These are phyloP conservation scores for Chrysoporthe puriensis DNA, from an alignment of 2,329 filamentous ascomycete species.

Conservation along the genomic window DNA sequence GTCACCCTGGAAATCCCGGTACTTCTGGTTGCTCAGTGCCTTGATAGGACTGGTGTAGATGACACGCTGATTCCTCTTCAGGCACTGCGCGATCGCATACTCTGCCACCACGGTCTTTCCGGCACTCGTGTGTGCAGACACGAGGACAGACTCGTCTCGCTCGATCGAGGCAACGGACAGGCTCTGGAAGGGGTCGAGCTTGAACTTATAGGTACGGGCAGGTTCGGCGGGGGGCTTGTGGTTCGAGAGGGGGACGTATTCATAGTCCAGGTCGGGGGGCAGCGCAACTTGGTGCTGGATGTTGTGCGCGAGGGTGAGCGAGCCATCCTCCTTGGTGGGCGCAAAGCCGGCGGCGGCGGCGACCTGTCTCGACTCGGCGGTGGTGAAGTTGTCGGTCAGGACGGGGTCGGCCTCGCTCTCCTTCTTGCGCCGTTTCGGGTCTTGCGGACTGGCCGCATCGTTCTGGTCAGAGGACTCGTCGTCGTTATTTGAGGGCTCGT, in stretches of 20 bases:
- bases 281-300: slow-evolving; percentile 97
- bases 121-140: slow-evolving; percentile 95
- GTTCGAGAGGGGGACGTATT: slow-evolving; percentile 91
- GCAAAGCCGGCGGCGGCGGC: slow-evolving; percentile 74
- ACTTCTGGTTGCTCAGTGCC: slow-evolving; percentile 97
- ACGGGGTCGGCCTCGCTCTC: slow-evolving; percentile 74
- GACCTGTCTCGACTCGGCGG: slow-evolving; percentile 89
- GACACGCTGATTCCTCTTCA: slow-evolving; percentile 96
- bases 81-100: slow-evolving; percentile 95
- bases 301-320: slow-evolving; percentile 90
- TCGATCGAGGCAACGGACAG: slow-evolving; percentile 94
- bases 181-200: slow-evolving; percentile 95
- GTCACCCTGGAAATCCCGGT: slow-evolving; percentile 91
- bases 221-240: slow-evolving; percentile 89
- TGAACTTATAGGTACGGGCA: slow-evolving; percentile 83
- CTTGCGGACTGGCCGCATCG: slow-evolving; percentile 49
- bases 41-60: slow-evolving; percentile 99
- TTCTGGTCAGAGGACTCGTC: slow-evolving; percentile 34
- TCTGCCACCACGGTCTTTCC: slow-evolving; percentile 98
- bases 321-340: slow-evolving; percentile 63
- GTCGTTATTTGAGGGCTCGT: slow-evolving; percentile 43
- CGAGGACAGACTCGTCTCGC: slow-evolving; percentile 91
- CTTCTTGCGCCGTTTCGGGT: slow-evolving; percentile 66
- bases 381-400: slow-evolving; percentile 92
- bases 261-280: slow-evolving; percentile 90